Evolutionary conservation across 306 rosid species (phyloP).

Genomic region (Oxytropis ochrocephala): DNA sequence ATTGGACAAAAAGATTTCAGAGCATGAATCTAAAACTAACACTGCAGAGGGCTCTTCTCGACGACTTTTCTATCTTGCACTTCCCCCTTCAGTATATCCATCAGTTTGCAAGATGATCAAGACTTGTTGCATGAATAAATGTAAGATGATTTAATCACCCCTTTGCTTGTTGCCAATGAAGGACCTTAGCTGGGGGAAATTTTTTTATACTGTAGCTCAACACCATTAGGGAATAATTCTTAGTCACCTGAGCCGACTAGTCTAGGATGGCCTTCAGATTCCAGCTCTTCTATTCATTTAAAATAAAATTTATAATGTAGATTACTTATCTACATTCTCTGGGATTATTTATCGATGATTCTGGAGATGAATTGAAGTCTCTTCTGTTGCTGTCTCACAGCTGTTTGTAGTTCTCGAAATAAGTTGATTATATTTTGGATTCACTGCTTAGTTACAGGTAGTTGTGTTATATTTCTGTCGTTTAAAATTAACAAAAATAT

Average conservation of each 20-base stretch:
- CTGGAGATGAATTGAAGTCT: constrained; percentile 6
- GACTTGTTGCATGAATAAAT: constrained; percentile 70
- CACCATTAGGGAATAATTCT: neutral
- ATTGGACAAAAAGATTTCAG: constrained; percentile 78
- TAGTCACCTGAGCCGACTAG: neutral
- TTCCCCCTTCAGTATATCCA: constrained; percentile 98
- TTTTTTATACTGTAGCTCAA: constrained; percentile 2
- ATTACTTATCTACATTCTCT: neutral
- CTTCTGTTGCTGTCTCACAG: neutral
- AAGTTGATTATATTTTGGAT: neutral
- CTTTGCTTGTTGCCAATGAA: constrained; percentile 7
- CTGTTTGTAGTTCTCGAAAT: neutral
- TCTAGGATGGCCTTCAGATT: neutral
- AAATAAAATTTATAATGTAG: neutral
- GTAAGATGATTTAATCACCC: constrained; percentile 47
- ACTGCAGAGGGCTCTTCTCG: constrained; percentile 63
- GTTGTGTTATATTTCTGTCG: neutral
- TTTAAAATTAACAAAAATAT: neutral
- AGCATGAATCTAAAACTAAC: constrained; percentile 48
- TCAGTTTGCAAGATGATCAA: constrained; percentile 90
- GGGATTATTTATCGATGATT: neutral
- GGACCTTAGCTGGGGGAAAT: neutral
- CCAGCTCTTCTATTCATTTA: neutral
- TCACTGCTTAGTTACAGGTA: neutral
- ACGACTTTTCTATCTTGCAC: constrained; percentile 95